Percentiles rank a stretch among this genome's conserved stretches.
These are phyloP conservation scores for Leishmania martiniquensis DNA, from an alignment of 208 protist species.

Conservation along the genomic window DNA sequence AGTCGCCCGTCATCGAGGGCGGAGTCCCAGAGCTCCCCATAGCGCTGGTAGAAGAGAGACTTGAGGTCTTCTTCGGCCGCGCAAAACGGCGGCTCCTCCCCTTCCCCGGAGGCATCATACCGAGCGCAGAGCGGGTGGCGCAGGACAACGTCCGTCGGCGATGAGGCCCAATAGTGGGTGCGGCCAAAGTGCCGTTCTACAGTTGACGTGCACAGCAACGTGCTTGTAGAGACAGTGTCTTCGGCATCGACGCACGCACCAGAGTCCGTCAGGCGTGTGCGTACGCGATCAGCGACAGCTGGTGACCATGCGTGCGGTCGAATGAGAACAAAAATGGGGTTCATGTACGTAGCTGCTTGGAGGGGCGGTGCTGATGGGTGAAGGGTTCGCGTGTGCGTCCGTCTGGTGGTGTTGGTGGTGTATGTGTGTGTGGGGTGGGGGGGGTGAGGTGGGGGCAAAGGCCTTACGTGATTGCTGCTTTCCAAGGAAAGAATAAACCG, in stretches of 20 bases:
- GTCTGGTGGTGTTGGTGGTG: too few relatives aligned
- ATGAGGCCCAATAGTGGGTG: constrained; percentile 43
- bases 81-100: constrained; percentile 5
- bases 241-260: constrained; percentile 57
- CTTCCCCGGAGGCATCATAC: neutral
- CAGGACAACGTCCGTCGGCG: constrained; percentile 34
- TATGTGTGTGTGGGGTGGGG: too few relatives aligned
- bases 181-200: constrained; percentile 75
- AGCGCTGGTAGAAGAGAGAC: constrained; percentile 56
- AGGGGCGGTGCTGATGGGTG: neutral
- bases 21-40: constrained; percentile 69
- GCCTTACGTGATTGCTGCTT: neutral
- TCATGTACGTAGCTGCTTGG: neutral
- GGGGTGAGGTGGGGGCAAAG: neutral
- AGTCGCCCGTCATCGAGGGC: constrained; percentile 63
- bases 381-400: neutral
- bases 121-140: constrained; percentile 8
- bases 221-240: constrained; percentile 30
- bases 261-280: neutral
- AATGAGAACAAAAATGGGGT: constrained; percentile 14
- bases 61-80: constrained; percentile 34
- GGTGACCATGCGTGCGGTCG: constrained; percentile 14
- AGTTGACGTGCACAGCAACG: constrained; percentile 42
- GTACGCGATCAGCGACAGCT: neutral
- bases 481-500: neutral